Conservation (phyloP, 1,284 basidiomycete genomes). For the Rhodotorula mucilaginosa region DNA sequence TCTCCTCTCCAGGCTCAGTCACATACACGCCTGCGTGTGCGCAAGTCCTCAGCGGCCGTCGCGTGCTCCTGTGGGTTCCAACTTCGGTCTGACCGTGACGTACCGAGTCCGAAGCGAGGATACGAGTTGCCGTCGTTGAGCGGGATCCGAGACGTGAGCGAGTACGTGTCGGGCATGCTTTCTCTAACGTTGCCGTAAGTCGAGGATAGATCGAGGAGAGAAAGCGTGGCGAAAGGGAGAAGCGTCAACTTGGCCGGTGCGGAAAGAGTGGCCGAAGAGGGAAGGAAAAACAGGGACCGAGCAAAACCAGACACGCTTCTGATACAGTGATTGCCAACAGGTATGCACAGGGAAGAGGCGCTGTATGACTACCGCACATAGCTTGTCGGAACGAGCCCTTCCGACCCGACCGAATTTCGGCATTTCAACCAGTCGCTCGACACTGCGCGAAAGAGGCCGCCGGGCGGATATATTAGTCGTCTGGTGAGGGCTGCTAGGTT, state of each 20-base stretch:
- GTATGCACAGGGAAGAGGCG: too few relatives aligned
- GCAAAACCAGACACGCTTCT: too few relatives aligned
- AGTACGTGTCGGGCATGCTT: slow-evolving; percentile 41
- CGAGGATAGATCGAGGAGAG: too few relatives aligned
- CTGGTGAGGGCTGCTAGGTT: too few relatives aligned
- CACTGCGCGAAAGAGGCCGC: slow-evolving; percentile 9
- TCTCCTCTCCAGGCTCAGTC: slow-evolving; percentile 39
- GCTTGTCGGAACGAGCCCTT: slow-evolving; percentile 15
- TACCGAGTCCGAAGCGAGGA: slow-evolving; percentile 37
- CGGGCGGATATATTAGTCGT: neutral
- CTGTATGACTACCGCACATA: slow-evolving; percentile 6
- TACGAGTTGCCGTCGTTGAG: slow-evolving; percentile 51
- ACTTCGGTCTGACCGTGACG: neutral
- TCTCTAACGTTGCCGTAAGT: too few relatives aligned
- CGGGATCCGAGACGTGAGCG: slow-evolving; percentile 75
- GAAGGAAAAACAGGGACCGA: too few relatives aligned
- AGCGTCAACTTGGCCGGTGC: too few relatives aligned
- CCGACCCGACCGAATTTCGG: slow-evolving; percentile 8
- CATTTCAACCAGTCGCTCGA: slow-evolving; percentile 32
- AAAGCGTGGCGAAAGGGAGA: too few relatives aligned
- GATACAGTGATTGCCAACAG: too few relatives aligned
- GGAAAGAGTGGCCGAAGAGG: too few relatives aligned
- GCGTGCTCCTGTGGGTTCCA: too few relatives aligned
- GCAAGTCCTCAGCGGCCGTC: too few relatives aligned
- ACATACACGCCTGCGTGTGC: slow-evolving; percentile 21